Percentiles rank a stretch among this genome's conserved stretches.
These are phyloP conservation scores for Pezizomycotina sp. DNA, from an alignment of 2,329 filamentous ascomycete genomes.

Conservation along the genomic window DNA sequence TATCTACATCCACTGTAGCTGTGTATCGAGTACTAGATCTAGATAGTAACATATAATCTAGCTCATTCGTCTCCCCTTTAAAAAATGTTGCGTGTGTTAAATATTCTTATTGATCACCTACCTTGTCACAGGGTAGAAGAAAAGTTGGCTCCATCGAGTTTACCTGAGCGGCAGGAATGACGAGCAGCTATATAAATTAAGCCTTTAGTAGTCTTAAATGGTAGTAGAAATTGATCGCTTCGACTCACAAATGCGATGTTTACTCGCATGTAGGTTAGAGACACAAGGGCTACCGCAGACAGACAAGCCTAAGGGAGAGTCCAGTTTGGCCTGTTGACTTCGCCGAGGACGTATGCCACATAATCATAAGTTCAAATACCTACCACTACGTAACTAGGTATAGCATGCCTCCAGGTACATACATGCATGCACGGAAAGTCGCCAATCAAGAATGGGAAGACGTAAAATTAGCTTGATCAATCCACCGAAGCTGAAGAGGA, in stretches of 20 bases:
- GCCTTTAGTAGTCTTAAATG: neutral
- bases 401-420: conserved; percentile 28
- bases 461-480: conserved; percentile 34
- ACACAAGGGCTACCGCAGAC: conserved; percentile 27
- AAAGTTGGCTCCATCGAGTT: too few relatives aligned
- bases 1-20: neutral
- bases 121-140: conserved; percentile 26
- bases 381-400: conserved; percentile 30
- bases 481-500: conserved; percentile 32
- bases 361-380: conserved; percentile 28
- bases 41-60: conserved; percentile 2
- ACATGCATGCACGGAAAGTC: neutral
- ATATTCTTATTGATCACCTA: conserved; percentile 22
- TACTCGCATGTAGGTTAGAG: conserved; percentile 30
- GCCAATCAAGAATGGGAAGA: neutral
- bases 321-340: conserved; percentile 30
- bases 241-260: conserved; percentile 34
- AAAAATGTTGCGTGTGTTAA: conserved; percentile 27
- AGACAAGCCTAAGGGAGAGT: conserved; percentile 29
- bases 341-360: conserved; percentile 28
- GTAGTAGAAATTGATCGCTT: conserved; percentile 27
- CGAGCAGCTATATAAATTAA: conserved; percentile 1
- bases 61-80: conserved; percentile 22
- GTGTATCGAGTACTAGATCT: conserved; percentile 4
- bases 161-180: conserved; percentile 6